A percentile compares a stretch with the other conserved stretches of the same genome.
These are phyloP conservation scores for Salix caprea DNA, from an alignment of 345 rosid genomes.

Conservation along the genomic window DNA sequence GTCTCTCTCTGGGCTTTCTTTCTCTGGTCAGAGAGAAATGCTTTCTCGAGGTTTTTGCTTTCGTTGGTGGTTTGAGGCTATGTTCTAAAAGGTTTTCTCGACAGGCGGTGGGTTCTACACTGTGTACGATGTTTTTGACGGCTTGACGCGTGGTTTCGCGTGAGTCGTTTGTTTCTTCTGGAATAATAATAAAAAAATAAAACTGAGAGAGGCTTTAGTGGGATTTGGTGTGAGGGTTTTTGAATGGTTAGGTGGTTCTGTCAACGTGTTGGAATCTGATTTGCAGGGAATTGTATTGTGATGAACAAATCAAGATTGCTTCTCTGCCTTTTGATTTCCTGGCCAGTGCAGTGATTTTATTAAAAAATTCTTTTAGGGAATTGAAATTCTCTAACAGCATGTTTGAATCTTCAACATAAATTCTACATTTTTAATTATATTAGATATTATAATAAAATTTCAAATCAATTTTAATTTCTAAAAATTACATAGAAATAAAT, in stretches of 20 bases:
- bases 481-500: no score
- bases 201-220: neutral
- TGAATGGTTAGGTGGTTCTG: neutral
- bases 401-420: no score
- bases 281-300: neutral
- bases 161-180: neutral
- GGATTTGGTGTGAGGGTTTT: neutral
- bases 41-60: neutral
- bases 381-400: no score
- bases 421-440: no score
- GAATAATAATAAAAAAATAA: neutral
- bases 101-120: slow-evolving; percentile 1
- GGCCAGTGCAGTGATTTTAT: no score
- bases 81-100: neutral
- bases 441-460: no score
- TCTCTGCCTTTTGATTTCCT: neutral
- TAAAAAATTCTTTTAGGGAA: no score
- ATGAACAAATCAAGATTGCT: neutral
- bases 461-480: no score
- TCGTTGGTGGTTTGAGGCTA: neutral
- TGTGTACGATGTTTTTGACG: neutral
- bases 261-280: neutral
- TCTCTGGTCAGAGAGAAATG: neutral
- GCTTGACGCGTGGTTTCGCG: slow-evolving; percentile 14
- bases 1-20: neutral